phyloP scores from a whole-genome alignment of 2,329 filamentous ascomycete species.

The Proliferodiscus dingleyae region DNA sequence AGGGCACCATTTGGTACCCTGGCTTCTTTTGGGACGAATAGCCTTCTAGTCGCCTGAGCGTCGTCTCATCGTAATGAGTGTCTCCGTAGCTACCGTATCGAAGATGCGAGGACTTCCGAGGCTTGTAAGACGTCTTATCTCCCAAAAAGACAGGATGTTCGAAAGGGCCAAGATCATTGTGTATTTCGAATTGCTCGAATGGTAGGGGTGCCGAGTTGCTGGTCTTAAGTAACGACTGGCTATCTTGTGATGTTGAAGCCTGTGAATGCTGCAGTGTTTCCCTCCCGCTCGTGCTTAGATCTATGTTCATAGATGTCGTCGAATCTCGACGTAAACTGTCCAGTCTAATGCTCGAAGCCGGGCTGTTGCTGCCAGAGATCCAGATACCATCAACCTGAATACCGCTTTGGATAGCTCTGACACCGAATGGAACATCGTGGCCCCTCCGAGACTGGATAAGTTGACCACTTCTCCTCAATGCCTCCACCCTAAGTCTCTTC shows the following conservation, averaged over 20 bases:
- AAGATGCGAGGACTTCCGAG: conserved; percentile 31
- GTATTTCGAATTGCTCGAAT: conserved; percentile 2
- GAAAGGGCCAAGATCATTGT: not conserved
- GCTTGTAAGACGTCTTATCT: conserved; percentile 28
- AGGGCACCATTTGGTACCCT: conserved; percentile 16
- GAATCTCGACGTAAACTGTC: conserved; percentile 13
- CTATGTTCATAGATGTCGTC: not conserved
- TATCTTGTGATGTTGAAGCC: conserved; percentile 9
- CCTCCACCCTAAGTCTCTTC: conserved; percentile 48
- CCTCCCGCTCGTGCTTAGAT: conserved; percentile 9
- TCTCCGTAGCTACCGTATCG: conserved; percentile 28
- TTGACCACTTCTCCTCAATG: conserved; percentile 50
- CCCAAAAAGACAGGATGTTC: conserved; percentile 3
- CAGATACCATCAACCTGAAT: conserved; percentile 82
- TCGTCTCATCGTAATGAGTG: conserved; percentile 22
- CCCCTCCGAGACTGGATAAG: conserved; percentile 30
- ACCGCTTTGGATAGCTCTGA: conserved; percentile 78
- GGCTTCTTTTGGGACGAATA: conserved; percentile 13
- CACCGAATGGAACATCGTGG: conserved; percentile 75
- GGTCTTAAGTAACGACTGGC: conserved; percentile 2
- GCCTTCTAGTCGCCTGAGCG: conserved; percentile 25
- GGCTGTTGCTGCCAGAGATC: conserved; percentile 41
- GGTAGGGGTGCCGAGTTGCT: not conserved
- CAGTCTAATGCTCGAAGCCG: conserved; percentile 21
- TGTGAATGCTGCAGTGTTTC: conserved; percentile 1